These are phyloP conservation scores for Elasticomyces elasticus DNA, from an alignment of 495 filamentous ascomycete species.

Conservation along the genomic window DNA sequence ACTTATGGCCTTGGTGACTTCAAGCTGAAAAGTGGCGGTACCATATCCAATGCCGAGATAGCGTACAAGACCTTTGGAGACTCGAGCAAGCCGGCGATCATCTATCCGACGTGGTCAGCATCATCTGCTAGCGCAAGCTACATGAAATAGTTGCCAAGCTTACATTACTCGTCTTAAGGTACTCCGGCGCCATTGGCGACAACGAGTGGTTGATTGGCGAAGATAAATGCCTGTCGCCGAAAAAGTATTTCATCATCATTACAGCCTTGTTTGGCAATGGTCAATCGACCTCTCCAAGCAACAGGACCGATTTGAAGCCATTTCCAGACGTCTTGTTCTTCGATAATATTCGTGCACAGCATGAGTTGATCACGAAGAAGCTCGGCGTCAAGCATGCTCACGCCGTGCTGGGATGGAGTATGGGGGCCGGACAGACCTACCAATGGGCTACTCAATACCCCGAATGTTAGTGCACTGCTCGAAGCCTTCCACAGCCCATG, in stretches of 20 bases:
- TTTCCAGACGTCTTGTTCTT: constrained; percentile 56
- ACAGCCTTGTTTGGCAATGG: constrained; percentile 64
- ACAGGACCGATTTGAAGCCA: constrained; percentile 42
- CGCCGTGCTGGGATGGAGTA: constrained; percentile 60
- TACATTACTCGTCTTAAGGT: constrained; percentile 28
- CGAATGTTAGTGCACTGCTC: constrained; percentile 30
- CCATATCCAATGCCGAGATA: constrained; percentile 47
- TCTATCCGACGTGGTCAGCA: constrained; percentile 50
- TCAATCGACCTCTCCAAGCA: constrained; percentile 61
- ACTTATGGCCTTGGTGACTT: constrained; percentile 52
- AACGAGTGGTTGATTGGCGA: constrained; percentile 59
- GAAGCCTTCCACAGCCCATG: neutral
- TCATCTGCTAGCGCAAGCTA: too few species aligned
- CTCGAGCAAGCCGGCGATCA: constrained; percentile 49
- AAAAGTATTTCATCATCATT: constrained; percentile 60
- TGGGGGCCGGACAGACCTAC: constrained; percentile 59
- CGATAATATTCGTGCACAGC: constrained; percentile 61
- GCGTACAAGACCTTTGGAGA: constrained; percentile 65
- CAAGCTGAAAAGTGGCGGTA: constrained; percentile 49
- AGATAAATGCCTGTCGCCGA: constrained; percentile 49
- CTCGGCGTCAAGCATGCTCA: constrained; percentile 51
- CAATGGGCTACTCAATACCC: constrained; percentile 67
- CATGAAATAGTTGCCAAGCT: too few species aligned
- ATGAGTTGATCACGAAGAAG: constrained; percentile 53
- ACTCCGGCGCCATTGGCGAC: constrained; percentile 52